Evolutionary conservation across 345 rosid species (phyloP).

Genomic region (Corymbia maculata): DNA sequence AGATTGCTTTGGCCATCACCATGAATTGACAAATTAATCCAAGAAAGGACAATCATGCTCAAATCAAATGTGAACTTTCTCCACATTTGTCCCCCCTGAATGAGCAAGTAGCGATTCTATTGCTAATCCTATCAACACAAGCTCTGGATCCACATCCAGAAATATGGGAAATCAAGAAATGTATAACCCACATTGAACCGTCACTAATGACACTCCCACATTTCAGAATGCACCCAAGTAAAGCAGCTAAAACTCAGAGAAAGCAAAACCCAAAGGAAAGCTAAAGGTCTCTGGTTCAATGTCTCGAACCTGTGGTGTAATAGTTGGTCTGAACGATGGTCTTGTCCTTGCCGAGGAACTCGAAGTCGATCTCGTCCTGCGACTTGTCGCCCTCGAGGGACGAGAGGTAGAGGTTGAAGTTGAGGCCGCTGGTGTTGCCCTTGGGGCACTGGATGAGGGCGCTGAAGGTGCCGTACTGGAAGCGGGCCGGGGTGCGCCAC

Average conservation of each 20-base stretch:
- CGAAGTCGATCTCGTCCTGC: conserved; percentile 64
- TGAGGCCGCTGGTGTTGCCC: conserved; percentile 61
- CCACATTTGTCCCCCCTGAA: not conserved
- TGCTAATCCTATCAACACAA: not conserved
- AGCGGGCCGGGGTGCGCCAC: conserved; percentile 55
- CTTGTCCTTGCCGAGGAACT: conserved; percentile 52
- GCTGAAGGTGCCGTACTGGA: conserved; percentile 50
- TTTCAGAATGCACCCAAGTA: not conserved
- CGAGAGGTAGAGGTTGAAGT: conserved; percentile 52
- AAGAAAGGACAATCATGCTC: not conserved
- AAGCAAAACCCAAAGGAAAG: not conserved
- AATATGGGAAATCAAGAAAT: not conserved
- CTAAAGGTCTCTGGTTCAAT: not conserved
- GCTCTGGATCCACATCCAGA: not conserved
- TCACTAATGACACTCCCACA: not conserved
- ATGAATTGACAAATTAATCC: not conserved
- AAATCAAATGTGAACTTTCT: not conserved
- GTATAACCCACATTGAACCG: not conserved
- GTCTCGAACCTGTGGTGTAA: conserved; percentile 27
- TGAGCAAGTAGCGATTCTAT: not conserved
- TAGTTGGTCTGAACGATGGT: conserved; percentile 40
- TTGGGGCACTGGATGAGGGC: conserved; percentile 37
- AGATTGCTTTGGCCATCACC: not conserved
- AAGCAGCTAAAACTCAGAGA: not conserved
- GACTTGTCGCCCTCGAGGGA: conserved; percentile 61